Evolutionary conservation across 2,329 filamentous ascomycete species (phyloP).

Genomic region (Claviceps digitariae): DNA sequence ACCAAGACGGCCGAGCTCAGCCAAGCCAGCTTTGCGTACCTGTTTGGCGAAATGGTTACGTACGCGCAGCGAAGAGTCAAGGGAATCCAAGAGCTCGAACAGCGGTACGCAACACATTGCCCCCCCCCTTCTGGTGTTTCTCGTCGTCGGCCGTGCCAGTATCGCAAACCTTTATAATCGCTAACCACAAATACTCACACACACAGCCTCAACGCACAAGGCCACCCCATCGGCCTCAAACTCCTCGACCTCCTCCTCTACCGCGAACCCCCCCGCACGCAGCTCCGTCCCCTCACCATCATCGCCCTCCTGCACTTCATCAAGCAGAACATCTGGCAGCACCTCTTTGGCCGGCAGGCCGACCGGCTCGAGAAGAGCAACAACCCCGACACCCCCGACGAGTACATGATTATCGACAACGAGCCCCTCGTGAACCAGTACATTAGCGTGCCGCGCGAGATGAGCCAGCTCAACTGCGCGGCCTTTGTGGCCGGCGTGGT

Average conservation of each 20-base stretch:
- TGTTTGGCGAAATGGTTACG: slow-evolving; percentile 92
- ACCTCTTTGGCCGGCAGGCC: slow-evolving; percentile 81
- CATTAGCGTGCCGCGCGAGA: slow-evolving; percentile 84
- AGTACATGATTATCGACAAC: slow-evolving; percentile 99
- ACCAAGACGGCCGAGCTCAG: slow-evolving; percentile 80
- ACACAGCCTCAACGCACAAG: slow-evolving; percentile 69
- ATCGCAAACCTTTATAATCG: not conserved
- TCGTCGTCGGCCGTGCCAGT: not conserved
- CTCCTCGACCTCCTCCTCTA: slow-evolving; percentile 91
- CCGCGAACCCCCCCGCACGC: slow-evolving; percentile 56
- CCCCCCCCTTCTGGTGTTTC: not conserved
- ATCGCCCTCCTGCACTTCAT: slow-evolving; percentile 90
- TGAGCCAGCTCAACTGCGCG: slow-evolving; percentile 92
- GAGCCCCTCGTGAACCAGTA: slow-evolving; percentile 92
- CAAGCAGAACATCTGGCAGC: slow-evolving; percentile 80
- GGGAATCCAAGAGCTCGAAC: slow-evolving; percentile 86
- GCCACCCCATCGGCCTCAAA: slow-evolving; percentile 85
- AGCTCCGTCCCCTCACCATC: slow-evolving; percentile 72
- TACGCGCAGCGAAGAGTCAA: slow-evolving; percentile 87
- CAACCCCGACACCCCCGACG: slow-evolving; percentile 69
- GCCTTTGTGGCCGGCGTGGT: slow-evolving; percentile 91
- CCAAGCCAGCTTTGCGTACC: slow-evolving; percentile 85
- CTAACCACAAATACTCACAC: not conserved
- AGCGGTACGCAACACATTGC: slow-evolving; percentile 50
- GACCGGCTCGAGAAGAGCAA: slow-evolving; percentile 85